A percentile compares a stretch with the other conserved stretches of the same genome.
Conservation (phyloP, 2,329 filamentous ascomycete species). For the Beauveria sp. region DNA sequence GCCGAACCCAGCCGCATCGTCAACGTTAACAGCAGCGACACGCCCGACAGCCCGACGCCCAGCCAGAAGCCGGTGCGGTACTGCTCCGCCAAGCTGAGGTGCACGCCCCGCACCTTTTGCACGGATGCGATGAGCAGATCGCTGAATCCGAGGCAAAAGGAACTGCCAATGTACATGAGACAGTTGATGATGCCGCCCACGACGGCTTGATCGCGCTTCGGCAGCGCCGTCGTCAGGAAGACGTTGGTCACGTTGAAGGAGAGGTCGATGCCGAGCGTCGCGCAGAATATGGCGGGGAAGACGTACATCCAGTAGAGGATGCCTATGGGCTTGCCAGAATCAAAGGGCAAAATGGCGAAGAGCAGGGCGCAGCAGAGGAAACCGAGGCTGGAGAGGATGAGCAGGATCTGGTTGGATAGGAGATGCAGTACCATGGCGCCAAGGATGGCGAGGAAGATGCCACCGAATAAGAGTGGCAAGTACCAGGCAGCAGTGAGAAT, state of each 20-base stretch:
- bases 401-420: slow-evolving; percentile 6
- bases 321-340: slow-evolving; percentile 3
- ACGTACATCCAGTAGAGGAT: slow-evolving; percentile 48
- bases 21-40: slow-evolving; percentile 35
- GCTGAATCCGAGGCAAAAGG: slow-evolving; percentile 50
- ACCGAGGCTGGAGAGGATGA: slow-evolving; percentile 18
- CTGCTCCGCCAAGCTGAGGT: slow-evolving; percentile 28
- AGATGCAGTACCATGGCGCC: slow-evolving; percentile 10
- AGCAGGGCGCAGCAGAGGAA: slow-evolving; percentile 28
- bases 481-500: slow-evolving; percentile 10
- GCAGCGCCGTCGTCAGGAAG: slow-evolving; percentile 53
- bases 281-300: slow-evolving; percentile 48
- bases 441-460: slow-evolving; percentile 2
- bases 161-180: slow-evolving; percentile 50
- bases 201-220: slow-evolving; percentile 47
- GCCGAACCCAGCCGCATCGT: slow-evolving; percentile 12
- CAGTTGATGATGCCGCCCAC: slow-evolving; percentile 54
- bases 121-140: slow-evolving; percentile 43
- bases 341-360: slow-evolving; percentile 7
- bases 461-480: slow-evolving; percentile 5
- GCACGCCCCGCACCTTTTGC: slow-evolving; percentile 10
- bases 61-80: slow-evolving; percentile 54
- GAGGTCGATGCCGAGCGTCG: slow-evolving; percentile 54
- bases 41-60: slow-evolving; percentile 38
- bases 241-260: slow-evolving; percentile 55